Percentiles rank a stretch among this genome's conserved stretches.
Evolutionary conservation across 805 yeast species (phyloP).

Genomic region (Torulaspora indica): DNA sequence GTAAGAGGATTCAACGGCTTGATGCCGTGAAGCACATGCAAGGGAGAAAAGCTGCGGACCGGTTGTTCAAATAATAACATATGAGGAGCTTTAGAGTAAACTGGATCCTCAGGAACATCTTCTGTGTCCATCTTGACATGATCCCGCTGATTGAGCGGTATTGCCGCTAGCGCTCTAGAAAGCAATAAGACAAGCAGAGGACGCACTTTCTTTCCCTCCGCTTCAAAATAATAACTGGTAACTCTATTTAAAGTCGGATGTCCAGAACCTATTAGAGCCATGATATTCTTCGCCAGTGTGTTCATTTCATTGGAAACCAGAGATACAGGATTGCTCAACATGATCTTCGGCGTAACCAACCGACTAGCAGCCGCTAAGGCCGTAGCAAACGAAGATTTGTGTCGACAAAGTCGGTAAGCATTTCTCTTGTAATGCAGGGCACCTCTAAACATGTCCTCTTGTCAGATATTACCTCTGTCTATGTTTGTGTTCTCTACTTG

Average conservation of each 20-base stretch:
- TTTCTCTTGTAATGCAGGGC: neutral
- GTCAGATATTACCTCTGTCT: neutral
- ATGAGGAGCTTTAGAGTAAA: slow-evolving; percentile 54
- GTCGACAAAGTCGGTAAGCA: slow-evolving; percentile 11
- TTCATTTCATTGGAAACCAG: slow-evolving; percentile 93
- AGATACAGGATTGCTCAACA: slow-evolving; percentile 77
- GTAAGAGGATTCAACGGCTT: slow-evolving; percentile 89
- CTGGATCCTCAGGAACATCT: slow-evolving; percentile 65
- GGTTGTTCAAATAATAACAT: slow-evolving; percentile 57
- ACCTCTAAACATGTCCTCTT: slow-evolving; percentile 7
- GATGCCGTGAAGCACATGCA: slow-evolving; percentile 80
- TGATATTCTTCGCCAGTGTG: slow-evolving; percentile 78
- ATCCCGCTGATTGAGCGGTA: slow-evolving; percentile 65
- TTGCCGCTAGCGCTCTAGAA: slow-evolving; percentile 71
- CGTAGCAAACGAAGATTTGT: slow-evolving; percentile 40
- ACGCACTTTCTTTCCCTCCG: slow-evolving; percentile 92
- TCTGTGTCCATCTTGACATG: slow-evolving; percentile 55
- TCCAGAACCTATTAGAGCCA: slow-evolving; percentile 81
- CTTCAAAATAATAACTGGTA: slow-evolving; percentile 90
- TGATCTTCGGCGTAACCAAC: slow-evolving; percentile 58
- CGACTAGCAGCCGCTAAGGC: slow-evolving; percentile 72
- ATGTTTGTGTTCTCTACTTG: neutral
- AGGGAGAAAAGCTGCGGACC: slow-evolving; percentile 56
- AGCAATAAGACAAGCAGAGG: slow-evolving; percentile 83
- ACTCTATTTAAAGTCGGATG: slow-evolving; percentile 91